Conservation (phyloP, 352 stramenopile species). For the Aphanomyces invadans region DNA sequence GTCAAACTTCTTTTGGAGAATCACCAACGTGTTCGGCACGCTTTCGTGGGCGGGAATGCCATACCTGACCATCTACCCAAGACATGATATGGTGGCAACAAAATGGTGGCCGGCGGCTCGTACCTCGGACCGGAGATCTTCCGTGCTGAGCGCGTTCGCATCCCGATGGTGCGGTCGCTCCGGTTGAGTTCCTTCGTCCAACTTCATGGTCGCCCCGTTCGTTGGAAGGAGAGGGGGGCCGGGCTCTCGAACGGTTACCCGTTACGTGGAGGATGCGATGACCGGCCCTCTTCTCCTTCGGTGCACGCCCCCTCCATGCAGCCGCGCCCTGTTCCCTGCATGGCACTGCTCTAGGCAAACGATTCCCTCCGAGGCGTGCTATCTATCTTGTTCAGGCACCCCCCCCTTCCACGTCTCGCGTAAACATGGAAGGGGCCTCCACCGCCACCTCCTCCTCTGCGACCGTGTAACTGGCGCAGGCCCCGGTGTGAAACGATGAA, state of each 20-base stretch:
- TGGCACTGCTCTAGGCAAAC: no score
- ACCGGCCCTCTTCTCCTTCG: no score
- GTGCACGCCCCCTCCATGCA: no score
- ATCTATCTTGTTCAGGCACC: no score
- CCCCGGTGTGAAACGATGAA: no score
- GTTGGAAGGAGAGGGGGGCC: no score
- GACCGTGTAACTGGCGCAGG: no score
- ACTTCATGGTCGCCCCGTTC: conserved; percentile 12
- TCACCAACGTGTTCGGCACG: conserved; percentile 32
- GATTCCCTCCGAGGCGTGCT: no score
- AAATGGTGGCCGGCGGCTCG: neutral
- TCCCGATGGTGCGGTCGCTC: conserved; percentile 34
- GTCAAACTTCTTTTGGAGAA: conserved; percentile 53
- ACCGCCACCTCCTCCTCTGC: no score
- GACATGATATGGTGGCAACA: neutral
- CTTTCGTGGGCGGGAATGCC: conserved; percentile 40
- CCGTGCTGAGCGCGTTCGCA: conserved; percentile 39
- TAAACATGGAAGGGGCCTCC: no score
- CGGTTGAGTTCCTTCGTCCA: conserved; percentile 15
- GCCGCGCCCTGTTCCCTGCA: no score
- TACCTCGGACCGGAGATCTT: conserved; percentile 60
- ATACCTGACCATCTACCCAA: conserved; percentile 42
- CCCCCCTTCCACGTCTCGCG: no score
- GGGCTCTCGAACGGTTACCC: neutral
- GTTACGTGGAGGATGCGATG: neutral